phyloP scores from a whole-genome alignment of 1,284 basidiomycete species.

The Fistulina hepatica region DNA sequence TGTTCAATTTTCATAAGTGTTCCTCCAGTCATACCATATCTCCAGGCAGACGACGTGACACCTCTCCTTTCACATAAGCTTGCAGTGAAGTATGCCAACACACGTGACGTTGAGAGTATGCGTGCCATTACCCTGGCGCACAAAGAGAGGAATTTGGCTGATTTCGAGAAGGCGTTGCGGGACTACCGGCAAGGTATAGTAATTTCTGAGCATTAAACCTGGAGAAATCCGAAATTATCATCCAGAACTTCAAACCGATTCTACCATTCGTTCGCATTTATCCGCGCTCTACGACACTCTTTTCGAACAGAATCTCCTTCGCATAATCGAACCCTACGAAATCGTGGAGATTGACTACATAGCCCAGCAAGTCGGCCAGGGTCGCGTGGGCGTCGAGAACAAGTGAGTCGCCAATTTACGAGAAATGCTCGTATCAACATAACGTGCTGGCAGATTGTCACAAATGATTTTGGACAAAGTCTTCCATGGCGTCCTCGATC shows the following conservation, averaged over 20 bases:
- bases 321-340: constrained; percentile 93
- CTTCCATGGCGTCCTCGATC: constrained; percentile 89
- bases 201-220: neutral
- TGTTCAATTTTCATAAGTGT: neutral
- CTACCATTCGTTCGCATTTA: constrained; percentile 89
- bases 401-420: constrained; percentile 49
- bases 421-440: constrained; percentile 3
- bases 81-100: constrained; percentile 74
- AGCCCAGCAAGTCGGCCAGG: constrained; percentile 83
- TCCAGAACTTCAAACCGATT: constrained; percentile 86
- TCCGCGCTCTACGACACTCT: constrained; percentile 90
- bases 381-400: constrained; percentile 83
- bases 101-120: constrained; percentile 90
- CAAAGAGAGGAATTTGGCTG: constrained; percentile 78
- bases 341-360: constrained; percentile 87
- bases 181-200: constrained; percentile 77
- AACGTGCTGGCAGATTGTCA: constrained; percentile 50
- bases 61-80: constrained; percentile 81
- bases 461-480: constrained; percentile 99
- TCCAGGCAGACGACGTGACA: constrained; percentile 85
- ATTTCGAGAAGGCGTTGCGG: constrained; percentile 81
- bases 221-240: neutral
- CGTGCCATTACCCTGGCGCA: constrained; percentile 90
- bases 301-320: constrained; percentile 87
- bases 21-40: neutral